Evolutionary conservation across 192 early-diverging fungal species (phyloP).

Genomic region (Backusella westeae): DNA sequence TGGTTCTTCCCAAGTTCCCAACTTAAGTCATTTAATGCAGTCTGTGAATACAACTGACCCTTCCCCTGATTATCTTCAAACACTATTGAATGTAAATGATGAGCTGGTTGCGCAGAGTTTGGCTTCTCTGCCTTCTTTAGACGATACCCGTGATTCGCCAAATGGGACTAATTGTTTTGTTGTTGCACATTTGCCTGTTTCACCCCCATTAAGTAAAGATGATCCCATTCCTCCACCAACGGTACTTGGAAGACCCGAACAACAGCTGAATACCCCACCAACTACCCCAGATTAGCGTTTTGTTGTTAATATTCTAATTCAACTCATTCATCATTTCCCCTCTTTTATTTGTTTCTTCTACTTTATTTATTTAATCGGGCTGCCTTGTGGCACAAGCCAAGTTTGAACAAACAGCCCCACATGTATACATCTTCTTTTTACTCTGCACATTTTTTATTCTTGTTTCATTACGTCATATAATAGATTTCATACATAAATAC

Average conservation of each 20-base stretch:
- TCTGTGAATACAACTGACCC: neutral
- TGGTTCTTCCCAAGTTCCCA: neutral
- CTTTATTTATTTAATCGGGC: neutral
- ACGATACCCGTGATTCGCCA: neutral
- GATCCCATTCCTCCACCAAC: conserved; percentile 58
- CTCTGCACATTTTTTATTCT: neutral
- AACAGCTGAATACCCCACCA: neutral
- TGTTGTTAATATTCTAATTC: neutral
- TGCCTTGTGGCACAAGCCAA: neutral
- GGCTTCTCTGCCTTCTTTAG: neutral
- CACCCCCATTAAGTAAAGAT: conserved; percentile 49
- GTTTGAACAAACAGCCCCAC: neutral
- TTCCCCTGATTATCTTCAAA: neutral
- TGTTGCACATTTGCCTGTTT: neutral
- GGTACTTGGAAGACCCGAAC: conserved; percentile 39
- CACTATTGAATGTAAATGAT: conserved; percentile 1
- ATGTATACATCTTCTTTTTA: neutral
- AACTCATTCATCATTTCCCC: neutral
- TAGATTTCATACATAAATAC: neutral
- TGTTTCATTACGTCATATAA: neutral
- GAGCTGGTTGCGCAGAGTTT: neutral
- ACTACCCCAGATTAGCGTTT: conserved; percentile 2
- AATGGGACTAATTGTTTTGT: conserved; percentile 25
- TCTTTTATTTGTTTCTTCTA: neutral
- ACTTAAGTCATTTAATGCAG: neutral